These are phyloP conservation scores for Colletotrichum horii DNA, from an alignment of 2,329 filamentous ascomycete genomes.

Conservation along the genomic window DNA sequence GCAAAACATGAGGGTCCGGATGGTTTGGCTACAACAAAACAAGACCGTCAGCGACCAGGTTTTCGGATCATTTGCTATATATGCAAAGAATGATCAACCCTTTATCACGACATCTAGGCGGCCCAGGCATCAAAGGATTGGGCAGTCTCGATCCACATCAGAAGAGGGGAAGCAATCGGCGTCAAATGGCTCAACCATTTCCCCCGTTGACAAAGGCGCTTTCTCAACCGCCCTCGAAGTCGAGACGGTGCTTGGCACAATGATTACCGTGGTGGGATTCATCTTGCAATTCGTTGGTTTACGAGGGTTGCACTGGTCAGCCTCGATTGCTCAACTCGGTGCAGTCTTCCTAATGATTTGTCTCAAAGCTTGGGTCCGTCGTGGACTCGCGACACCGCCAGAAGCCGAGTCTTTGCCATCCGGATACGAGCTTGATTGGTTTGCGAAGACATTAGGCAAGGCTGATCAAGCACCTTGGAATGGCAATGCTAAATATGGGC, in stretches of 20 bases:
- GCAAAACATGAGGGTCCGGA: background rate
- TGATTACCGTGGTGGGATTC: background rate
- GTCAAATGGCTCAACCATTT: no score
- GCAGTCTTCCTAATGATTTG: background rate
- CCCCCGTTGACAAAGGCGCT: no score
- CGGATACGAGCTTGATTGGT: background rate
- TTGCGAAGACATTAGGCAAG: background rate
- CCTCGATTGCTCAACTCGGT: background rate
- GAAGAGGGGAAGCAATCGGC: background rate
- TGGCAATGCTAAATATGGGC: background rate
- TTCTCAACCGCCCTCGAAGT: no score
- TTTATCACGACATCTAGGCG: background rate
- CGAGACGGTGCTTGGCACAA: background rate
- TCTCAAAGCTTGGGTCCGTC: background rate
- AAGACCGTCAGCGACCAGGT: background rate
- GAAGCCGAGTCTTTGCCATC: accelerated
- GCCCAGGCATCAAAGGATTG: background rate
- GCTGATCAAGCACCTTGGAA: background rate
- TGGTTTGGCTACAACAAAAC: background rate
- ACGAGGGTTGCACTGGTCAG: background rate
- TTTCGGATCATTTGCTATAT: background rate
- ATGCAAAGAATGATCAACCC: background rate
- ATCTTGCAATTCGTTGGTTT: background rate
- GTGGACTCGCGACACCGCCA: background rate
- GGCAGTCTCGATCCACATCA: background rate